These are phyloP conservation scores for Dendrobium nobile DNA, from an alignment of 106 monocot genomes.

Conservation along the genomic window DNA sequence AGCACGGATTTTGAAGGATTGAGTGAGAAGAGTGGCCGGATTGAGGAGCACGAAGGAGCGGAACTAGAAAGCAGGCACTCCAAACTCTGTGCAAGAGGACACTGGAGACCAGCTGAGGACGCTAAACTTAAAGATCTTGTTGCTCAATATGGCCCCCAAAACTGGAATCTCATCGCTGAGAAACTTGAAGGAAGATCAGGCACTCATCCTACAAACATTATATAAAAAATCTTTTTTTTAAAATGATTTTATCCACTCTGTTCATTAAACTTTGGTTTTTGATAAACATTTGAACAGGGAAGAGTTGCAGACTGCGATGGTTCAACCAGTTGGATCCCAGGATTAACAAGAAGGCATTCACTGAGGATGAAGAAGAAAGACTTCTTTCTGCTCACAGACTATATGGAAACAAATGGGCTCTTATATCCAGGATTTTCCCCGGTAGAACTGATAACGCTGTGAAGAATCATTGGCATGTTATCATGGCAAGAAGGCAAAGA, in stretches of 20 bases:
- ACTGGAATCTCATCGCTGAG: conserved; percentile 93
- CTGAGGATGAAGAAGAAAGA: conserved; percentile 64
- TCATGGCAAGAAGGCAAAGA: conserved; percentile 69
- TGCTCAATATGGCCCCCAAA: conserved; percentile 70
- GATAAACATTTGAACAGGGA: conserved; percentile 33
- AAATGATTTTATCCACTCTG: not conserved
- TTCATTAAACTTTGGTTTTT: not conserved
- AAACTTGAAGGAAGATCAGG: conserved; percentile 92
- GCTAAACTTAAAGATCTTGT: conserved; percentile 82
- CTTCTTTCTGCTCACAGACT: conserved; percentile 54
- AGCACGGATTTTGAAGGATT: not conserved
- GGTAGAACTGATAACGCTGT: conserved; percentile 87
- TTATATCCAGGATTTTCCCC: conserved; percentile 65
- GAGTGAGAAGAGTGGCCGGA: not conserved
- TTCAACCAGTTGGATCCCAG: conserved; percentile 86
- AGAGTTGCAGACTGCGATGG: conserved; percentile 86
- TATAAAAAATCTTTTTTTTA: not conserved
- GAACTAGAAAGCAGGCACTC: conserved; percentile 14
- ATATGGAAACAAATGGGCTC: conserved; percentile 79
- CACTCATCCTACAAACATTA: not conserved
- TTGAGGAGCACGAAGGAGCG: not conserved
- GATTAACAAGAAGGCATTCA: conserved; percentile 63
- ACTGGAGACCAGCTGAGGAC: conserved; percentile 90
- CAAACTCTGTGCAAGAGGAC: conserved; percentile 73
- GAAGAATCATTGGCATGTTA: conserved; percentile 88